These are phyloP conservation scores for Tylopilus sp. DNA, from an alignment of 768 basidiomycete genomes.

Conservation along the genomic window DNA sequence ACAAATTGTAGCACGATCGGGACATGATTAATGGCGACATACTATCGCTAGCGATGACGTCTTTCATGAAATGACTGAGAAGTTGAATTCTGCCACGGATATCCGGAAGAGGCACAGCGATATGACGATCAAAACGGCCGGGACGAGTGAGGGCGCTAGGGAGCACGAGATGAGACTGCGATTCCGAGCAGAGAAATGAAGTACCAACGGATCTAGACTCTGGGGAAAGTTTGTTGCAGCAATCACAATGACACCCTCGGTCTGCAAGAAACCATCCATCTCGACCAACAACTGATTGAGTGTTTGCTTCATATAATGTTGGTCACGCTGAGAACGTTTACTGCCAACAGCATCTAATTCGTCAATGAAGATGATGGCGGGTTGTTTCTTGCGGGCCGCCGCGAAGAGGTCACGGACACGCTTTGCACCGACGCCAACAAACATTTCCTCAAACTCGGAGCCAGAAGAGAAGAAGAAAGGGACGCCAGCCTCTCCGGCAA, in stretches of 20 bases:
- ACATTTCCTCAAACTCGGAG: constrained; percentile 98
- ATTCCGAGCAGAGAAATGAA: constrained; percentile 1
- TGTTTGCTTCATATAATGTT: constrained; percentile 91
- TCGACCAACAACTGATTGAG: constrained; percentile 96
- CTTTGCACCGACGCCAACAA: constrained; percentile 92
- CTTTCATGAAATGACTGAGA: constrained; percentile 85
- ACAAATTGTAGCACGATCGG: not conserved
- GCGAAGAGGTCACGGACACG: constrained; percentile 94
- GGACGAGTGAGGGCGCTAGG: constrained; percentile 89
- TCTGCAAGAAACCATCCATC: constrained; percentile 94
- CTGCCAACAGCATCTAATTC: constrained; percentile 93
- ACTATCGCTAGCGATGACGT: constrained; percentile 64
- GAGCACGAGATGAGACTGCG: constrained; percentile 11
- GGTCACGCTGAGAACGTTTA: constrained; percentile 78
- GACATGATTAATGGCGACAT: constrained; percentile 11
- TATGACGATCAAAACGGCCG: constrained; percentile 92
- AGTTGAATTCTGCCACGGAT: constrained; percentile 93
- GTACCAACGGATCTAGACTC: constrained; percentile 78
- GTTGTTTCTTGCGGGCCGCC: constrained; percentile 89
- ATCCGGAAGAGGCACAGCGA: constrained; percentile 93
- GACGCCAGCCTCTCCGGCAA: constrained; percentile 97
- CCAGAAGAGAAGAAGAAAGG: constrained; percentile 97
- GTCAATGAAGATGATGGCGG: constrained; percentile 98
- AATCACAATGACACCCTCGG: constrained; percentile 92
- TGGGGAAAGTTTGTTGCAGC: constrained; percentile 98